These are phyloP conservation scores for Thraustochytrium sp. DNA, from an alignment of 352 stramenopile species.

Conservation along the genomic window DNA sequence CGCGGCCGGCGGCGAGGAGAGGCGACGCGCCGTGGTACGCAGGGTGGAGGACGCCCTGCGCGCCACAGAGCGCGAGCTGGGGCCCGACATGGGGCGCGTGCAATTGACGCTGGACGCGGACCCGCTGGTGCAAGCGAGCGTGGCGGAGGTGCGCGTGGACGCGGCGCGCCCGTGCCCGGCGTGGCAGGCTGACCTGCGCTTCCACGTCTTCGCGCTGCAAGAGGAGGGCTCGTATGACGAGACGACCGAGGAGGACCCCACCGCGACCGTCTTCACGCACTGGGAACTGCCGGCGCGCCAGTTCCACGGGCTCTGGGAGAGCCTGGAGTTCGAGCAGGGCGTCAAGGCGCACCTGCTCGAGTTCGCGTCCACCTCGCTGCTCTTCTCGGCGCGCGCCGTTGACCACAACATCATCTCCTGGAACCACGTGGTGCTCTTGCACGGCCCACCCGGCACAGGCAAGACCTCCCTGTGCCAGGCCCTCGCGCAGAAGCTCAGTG, in stretches of 20 bases:
- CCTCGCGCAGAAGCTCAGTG: constrained; percentile 81
- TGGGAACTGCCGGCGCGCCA: constrained; percentile 31
- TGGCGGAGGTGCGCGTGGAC: neutral
- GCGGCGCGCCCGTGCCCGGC: neutral
- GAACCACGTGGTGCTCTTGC: constrained; percentile 81
- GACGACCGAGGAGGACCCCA: constrained; percentile 23
- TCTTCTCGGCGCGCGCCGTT: constrained; percentile 76
- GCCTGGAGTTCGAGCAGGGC: constrained; percentile 68
- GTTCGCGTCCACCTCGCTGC: constrained; percentile 76
- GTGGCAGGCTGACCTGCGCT: neutral
- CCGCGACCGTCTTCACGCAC: constrained; percentile 35
- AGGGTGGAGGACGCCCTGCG: neutral
- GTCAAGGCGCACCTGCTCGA: constrained; percentile 74
- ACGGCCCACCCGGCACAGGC: constrained; percentile 82
- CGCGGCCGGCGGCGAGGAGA: neutral
- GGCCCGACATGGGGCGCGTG: neutral
- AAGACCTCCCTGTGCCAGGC: constrained; percentile 85
- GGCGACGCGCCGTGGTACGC: neutral
- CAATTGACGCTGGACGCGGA: neutral
- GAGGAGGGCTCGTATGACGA: constrained; percentile 34
- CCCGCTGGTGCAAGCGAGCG: neutral
- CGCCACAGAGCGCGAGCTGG: neutral
- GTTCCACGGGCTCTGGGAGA: constrained; percentile 50
- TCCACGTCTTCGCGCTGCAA: neutral
- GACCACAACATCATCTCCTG: constrained; percentile 78